phyloP scores from a whole-genome alignment of 2,329 filamentous ascomycete genomes.

The Phyllachora maydis region DNA sequence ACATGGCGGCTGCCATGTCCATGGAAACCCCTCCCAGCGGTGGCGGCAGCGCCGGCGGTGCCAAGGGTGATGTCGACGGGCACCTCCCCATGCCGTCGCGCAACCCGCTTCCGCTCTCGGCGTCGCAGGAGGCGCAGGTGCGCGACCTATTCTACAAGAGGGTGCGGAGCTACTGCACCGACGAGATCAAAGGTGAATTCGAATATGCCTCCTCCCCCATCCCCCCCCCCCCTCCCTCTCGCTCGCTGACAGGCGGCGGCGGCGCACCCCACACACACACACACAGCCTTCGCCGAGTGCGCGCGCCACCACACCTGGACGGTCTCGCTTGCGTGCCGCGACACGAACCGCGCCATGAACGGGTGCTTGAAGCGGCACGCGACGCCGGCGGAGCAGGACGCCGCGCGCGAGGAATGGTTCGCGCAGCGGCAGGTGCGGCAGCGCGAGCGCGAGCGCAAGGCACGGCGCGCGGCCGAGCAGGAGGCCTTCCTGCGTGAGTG shows the following conservation, averaged over 20 bases:
- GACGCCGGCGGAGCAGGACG: constrained; percentile 68
- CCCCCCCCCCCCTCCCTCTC: neutral
- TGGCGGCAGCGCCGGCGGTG: constrained; percentile 6
- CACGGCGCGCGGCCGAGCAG: constrained; percentile 36
- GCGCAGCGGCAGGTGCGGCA: constrained; percentile 50
- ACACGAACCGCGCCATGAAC: constrained; percentile 74
- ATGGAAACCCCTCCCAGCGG: constrained; percentile 14
- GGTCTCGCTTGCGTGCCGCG: constrained; percentile 69
- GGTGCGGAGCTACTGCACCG: constrained; percentile 54
- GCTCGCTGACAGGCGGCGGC: neutral
- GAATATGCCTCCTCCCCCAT: neutral
- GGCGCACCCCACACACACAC: neutral
- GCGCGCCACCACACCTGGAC: constrained; percentile 70
- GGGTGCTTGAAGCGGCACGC: constrained; percentile 77
- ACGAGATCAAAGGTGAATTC: constrained; percentile 52
- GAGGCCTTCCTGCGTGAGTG: constrained; percentile 45
- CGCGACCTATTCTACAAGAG: constrained; percentile 63
- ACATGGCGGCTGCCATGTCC: constrained; percentile 21
- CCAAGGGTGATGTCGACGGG: too few relatives aligned
- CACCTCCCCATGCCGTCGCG: constrained; percentile 31
- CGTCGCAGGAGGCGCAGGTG: constrained; percentile 64
- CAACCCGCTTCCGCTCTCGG: constrained; percentile 68
- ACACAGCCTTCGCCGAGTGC: constrained; percentile 73
- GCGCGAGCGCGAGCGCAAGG: constrained; percentile 42
- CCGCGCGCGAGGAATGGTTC: constrained; percentile 88